Evolutionary conservation across 1,139 yeast genomes (phyloP).

Genomic region (Cylindricascospora bacillispora): DNA sequence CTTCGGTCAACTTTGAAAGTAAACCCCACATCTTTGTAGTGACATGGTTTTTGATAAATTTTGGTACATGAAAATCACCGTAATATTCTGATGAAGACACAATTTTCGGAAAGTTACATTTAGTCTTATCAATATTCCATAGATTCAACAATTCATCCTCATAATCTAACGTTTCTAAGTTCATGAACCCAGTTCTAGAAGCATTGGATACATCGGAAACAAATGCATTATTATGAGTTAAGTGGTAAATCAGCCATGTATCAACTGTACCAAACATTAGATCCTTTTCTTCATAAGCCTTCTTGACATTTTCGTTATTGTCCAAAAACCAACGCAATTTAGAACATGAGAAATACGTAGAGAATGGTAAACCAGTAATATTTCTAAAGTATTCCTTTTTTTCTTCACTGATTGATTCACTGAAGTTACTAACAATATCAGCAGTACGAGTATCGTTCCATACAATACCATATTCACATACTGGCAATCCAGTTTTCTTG

Average conservation of each 20-base stretch:
- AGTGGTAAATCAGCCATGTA: constrained; percentile 82
- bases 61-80: constrained; percentile 58
- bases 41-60: constrained; percentile 37
- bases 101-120: constrained; percentile 64
- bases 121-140: constrained; percentile 65
- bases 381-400: constrained; percentile 44
- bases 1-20: constrained; percentile 9
- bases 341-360: constrained; percentile 86
- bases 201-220: constrained; percentile 89
- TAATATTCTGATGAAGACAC: constrained; percentile 70
- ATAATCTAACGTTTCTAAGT: constrained; percentile 62
- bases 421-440: constrained; percentile 55
- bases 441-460: constrained; percentile 93
- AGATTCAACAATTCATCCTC: constrained; percentile 65
- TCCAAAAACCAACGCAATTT: constrained; percentile 85
- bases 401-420: constrained; percentile 46
- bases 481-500: constrained; percentile 67
- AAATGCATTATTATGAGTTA: constrained; percentile 60
- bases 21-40: constrained; percentile 34
- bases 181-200: constrained; percentile 82
- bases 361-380: constrained; percentile 74
- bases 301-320: constrained; percentile 55
- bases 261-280: constrained; percentile 92
- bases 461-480: constrained; percentile 72
- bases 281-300: constrained; percentile 61